Base-by-base conservation (phyloP, 2,329 filamentous ascomycete genomes). In the Dactylellina haptotyla region DNA sequence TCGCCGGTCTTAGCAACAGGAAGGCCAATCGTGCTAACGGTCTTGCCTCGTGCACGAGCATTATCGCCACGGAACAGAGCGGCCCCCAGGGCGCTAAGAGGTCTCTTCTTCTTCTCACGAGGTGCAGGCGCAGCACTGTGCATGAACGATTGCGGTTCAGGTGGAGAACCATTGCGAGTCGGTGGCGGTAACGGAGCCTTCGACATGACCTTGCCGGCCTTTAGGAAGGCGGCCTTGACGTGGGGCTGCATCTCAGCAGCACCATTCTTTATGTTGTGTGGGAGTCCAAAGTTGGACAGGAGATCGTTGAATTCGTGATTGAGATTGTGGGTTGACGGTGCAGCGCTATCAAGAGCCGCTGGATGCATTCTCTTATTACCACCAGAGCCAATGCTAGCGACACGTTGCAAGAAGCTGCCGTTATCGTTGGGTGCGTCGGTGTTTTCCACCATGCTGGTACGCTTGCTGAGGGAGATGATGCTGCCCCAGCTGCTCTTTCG, bases 401-500 rank as follows among this genome's bases (percentile, higher is more conserved):
- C 53, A 10, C 46, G 61, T 14, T 51, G 43, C 39, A 72, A 28
- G 23, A 72, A 64, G 10, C 56, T 41, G 18, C 50, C 51, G 8
- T 18, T 26, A 23, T 64, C 66, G 26, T 54, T 30, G 10, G 34
- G 34, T 8, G 16, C 41, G 12, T 65, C 59, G 1, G 32, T 12
- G 20, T 43, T 50, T 23, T 64, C 67, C 53, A 72, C 56, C 8
- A 56, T 28, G 20, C 67, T 72, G 28, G 46, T 54, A 32, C 67
- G 67, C 20, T 62, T 58, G 20, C 53, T 57, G 20, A 65, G 26
- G 9, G 67, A 72, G 2, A 65, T 65, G 16, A 65, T 58, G 37
- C 59, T 72, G 9, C 59, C 59, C 67, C 67, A 72, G 53, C 67
- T 72, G 4, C 59, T 28, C 59, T 72, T 72, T 23, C 67, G 46